Conservation (phyloP, 257 asterid species). For the Scutellaria minor region DNA sequence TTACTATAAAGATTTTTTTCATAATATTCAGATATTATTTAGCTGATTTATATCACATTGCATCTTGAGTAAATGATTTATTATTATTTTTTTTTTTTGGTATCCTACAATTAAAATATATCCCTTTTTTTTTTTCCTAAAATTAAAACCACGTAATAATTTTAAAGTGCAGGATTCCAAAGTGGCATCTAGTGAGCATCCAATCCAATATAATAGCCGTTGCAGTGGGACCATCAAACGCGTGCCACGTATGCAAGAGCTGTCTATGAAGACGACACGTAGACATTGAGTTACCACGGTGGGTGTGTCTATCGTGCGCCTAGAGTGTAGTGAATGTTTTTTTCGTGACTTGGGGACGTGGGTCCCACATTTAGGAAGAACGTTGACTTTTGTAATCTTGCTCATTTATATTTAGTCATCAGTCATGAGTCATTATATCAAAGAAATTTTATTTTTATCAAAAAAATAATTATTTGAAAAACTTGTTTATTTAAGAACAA, state of each 20-base stretch:
- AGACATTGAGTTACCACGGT: background rate
- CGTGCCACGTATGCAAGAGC: slow-evolving; percentile 15
- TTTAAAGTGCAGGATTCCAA: too few relatives aligned
- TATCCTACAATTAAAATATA: too few relatives aligned
- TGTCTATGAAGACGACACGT: background rate
- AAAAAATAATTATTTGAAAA: background rate
- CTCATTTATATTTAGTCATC: background rate
- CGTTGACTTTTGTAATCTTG: slow-evolving; percentile 19
- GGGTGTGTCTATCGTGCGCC: slow-evolving; percentile 23
- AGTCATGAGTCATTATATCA: too few relatives aligned
- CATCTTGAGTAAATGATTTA: too few relatives aligned
- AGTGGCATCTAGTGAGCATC: too few relatives aligned
- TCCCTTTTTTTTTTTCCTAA: too few relatives aligned
- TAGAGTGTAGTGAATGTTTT: background rate
- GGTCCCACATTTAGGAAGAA: slow-evolving; percentile 22
- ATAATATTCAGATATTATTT: too few relatives aligned
- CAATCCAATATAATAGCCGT: background rate
- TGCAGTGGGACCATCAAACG: background rate
- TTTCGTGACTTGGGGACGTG: slow-evolving; percentile 5
- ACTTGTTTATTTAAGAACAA: background rate
- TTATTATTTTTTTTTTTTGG: too few relatives aligned
- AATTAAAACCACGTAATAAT: too few relatives aligned
- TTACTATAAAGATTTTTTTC: too few relatives aligned
- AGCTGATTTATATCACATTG: too few relatives aligned
- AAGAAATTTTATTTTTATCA: background rate